Conservation (phyloP, 768 basidiomycete genomes). For the Amylocystis lapponica region DNA sequence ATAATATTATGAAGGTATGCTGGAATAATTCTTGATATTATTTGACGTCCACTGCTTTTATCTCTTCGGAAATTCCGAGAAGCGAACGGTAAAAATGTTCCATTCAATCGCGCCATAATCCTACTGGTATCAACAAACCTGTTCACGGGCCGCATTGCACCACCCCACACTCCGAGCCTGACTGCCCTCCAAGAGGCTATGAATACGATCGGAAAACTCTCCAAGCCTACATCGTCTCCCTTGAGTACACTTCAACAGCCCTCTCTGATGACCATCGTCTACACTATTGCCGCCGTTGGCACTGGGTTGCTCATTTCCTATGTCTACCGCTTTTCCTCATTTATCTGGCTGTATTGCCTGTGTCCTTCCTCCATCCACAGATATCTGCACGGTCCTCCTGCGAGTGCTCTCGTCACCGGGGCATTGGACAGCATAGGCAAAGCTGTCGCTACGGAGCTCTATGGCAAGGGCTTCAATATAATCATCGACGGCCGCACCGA, state of each 20-base stretch:
- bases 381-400: slow-evolving; percentile 17
- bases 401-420: slow-evolving; percentile 20
- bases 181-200: no score
- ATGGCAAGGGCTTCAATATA: slow-evolving; percentile 20
- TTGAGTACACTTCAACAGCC: not conserved
- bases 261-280: not conserved
- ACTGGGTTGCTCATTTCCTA: slow-evolving; percentile 8
- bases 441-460: slow-evolving; percentile 17
- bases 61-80: no score
- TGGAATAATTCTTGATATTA: no score
- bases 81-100: no score
- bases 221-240: no score
- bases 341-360: slow-evolving; percentile 18
- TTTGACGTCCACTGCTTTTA: no score
- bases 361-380: slow-evolving; percentile 11
- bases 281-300: slow-evolving; percentile 12
- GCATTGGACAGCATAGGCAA: slow-evolving; percentile 24
- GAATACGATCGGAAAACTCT: no score
- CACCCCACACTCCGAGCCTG: no score
- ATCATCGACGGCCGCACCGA: slow-evolving; percentile 21
- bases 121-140: no score
- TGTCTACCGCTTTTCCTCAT: slow-evolving; percentile 8
- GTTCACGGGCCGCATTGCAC: no score
- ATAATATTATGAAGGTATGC: no score
- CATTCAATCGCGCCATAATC: no score